phyloP scores from a whole-genome alignment of 2,329 filamentous ascomycete species.

The Ceratocystis eucalypticola region DNA sequence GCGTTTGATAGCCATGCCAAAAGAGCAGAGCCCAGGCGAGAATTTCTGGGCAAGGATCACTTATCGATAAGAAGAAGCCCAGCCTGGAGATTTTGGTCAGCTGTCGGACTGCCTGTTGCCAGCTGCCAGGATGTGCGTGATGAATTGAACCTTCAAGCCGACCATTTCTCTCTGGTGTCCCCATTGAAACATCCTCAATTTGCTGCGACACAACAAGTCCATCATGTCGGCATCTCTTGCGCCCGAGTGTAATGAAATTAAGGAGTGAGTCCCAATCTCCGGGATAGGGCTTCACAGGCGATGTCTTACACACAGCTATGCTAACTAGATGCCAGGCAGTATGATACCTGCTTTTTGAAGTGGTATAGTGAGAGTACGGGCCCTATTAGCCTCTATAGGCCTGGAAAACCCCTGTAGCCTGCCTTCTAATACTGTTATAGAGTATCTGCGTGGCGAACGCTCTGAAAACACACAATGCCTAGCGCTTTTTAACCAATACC shows the following conservation, averaged over 20 bases:
- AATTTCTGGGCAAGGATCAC: conserved; percentile 15
- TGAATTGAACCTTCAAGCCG: neutral
- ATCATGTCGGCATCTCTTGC: conserved; percentile 87
- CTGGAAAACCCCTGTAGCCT: neutral
- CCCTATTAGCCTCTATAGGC: neutral
- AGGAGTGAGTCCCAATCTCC: conserved; percentile 53
- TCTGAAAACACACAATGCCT: conserved; percentile 75
- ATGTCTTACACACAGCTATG: neutral
- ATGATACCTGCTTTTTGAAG: conserved; percentile 94
- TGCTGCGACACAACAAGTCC: neutral
- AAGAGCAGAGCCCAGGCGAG: conserved; percentile 4
- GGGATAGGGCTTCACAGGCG: neutral
- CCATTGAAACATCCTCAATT: neutral
- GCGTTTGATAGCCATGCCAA: neutral
- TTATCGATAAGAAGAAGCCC: conserved; percentile 15
- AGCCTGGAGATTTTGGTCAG: neutral
- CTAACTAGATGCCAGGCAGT: conserved; percentile 47
- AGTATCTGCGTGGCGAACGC: conserved; percentile 77
- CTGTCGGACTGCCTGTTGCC: rapidly evolving
- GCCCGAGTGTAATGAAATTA: conserved; percentile 86
- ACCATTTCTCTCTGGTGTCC: neutral
- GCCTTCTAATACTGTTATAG: conserved; percentile 32
- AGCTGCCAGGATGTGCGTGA: neutral
- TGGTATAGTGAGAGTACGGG: conserved; percentile 95
- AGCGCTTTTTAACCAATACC: conserved; percentile 75